A percentile compares a stretch with the other conserved stretches of the same genome.
phyloP scores from a whole-genome alignment of 1,284 basidiomycete genomes.

The Malassezia vespertilionis region DNA sequence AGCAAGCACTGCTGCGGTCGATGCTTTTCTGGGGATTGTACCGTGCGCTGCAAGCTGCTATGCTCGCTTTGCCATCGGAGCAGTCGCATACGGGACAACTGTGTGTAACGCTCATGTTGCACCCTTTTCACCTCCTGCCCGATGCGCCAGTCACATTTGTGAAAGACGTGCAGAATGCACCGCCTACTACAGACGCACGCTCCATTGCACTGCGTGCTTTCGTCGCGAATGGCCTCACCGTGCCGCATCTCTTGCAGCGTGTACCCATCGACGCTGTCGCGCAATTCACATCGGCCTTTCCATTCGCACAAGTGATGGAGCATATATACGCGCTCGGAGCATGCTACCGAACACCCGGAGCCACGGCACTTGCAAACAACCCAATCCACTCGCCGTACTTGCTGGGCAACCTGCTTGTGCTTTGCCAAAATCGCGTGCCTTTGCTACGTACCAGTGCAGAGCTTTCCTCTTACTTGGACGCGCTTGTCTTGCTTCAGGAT shows the following conservation, averaged over 20 bases:
- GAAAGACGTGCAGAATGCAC: conserved; percentile 8
- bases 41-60: conserved; percentile 17
- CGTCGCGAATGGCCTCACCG: neutral
- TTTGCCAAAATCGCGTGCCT: conserved; percentile 26
- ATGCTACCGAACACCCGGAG: conserved; percentile 5
- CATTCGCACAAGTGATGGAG: conserved; percentile 23
- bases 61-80: conserved; percentile 19
- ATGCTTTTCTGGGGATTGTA: conserved; percentile 18
- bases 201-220: neutral
- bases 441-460: conserved; percentile 21
- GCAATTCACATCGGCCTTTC: conserved; percentile 26
- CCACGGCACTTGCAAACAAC: conserved; percentile 6
- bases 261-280: conserved; percentile 23
- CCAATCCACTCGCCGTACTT: conserved; percentile 20
- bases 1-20: neutral
- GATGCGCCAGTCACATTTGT: conserved; percentile 2
- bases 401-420: conserved; percentile 30
- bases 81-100: conserved; percentile 17
- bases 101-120: conserved; percentile 19
- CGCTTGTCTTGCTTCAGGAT: conserved; percentile 32
- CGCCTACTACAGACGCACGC: neutral
- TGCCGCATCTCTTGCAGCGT: conserved; percentile 1
- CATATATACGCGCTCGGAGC: conserved; percentile 14
- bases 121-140: conserved; percentile 18
- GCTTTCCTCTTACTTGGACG: conserved; percentile 26